phyloP scores from a whole-genome alignment of 2,329 filamentous ascomycete species.

The Leptographium procerum region DNA sequence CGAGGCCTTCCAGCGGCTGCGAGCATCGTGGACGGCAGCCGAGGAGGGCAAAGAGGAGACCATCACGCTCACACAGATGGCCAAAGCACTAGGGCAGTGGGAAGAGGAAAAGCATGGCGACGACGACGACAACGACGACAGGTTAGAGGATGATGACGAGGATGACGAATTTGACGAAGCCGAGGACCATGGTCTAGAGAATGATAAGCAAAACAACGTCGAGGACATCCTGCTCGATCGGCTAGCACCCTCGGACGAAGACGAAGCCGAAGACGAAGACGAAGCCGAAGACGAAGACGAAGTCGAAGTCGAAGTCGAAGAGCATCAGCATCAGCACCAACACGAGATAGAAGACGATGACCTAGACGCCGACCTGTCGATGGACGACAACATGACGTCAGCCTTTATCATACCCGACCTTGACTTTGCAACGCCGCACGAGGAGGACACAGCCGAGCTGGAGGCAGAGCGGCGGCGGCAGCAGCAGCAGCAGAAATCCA shows the following conservation, averaged over 20 bases:
- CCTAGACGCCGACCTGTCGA: not conserved
- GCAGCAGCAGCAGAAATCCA: not conserved
- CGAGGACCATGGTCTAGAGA: too few relatives aligned
- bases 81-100: slow-evolving; percentile 7
- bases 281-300: not conserved
- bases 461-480: not conserved
- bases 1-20: slow-evolving; percentile 13
- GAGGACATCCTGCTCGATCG: not conserved
- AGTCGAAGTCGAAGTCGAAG: not conserved
- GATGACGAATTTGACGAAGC: not conserved
- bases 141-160: not conserved
- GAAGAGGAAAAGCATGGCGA: not conserved
- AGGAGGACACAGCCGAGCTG: slow-evolving; percentile 1
- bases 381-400: slow-evolving; percentile 16
- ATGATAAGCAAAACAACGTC: too few relatives aligned
- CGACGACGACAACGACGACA: slow-evolving; percentile 1
- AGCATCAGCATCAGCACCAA: too few relatives aligned
- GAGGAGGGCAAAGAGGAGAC: slow-evolving; percentile 6
- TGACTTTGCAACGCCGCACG: slow-evolving; percentile 5
- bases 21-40: slow-evolving; percentile 10
- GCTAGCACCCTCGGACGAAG: not conserved
- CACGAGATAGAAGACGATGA: too few relatives aligned
- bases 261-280: not conserved
- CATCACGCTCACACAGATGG: slow-evolving; percentile 10
- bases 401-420: slow-evolving; percentile 15